Percentiles rank a stretch among this genome's conserved stretches.
These are phyloP conservation scores for Trichosanthes truncata DNA, from an alignment of 306 rosid genomes.

Conservation along the genomic window DNA sequence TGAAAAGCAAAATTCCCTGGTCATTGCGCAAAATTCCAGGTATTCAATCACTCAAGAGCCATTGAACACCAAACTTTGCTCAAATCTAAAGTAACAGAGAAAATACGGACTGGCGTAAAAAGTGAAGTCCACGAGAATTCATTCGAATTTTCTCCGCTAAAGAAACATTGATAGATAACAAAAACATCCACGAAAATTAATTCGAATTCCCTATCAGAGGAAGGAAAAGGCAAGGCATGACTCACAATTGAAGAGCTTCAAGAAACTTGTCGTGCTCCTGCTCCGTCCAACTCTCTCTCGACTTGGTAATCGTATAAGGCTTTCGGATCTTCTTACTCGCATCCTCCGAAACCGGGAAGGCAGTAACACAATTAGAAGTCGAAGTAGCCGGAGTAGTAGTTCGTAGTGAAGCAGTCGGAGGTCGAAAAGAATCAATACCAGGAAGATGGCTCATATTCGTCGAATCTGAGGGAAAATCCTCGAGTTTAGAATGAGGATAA, in stretches of 20 bases:
- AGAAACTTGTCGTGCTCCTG: conserved; percentile 98
- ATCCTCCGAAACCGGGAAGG: conserved; percentile 30
- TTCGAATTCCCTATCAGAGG: background rate
- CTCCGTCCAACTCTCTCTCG: conserved; percentile 94
- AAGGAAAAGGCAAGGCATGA: background rate
- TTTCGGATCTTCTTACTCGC: conserved; percentile 73
- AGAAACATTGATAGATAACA: background rate
- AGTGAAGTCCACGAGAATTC: no score
- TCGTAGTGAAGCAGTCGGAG: conserved; percentile 4
- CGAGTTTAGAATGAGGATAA: conserved; percentile 45
- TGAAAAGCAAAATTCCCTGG: background rate
- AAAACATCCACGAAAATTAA: background rate
- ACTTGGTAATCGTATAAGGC: conserved; percentile 83
- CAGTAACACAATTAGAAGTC: background rate
- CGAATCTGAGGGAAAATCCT: conserved; percentile 51
- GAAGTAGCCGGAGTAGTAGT: conserved; percentile 8
- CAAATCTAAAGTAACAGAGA: background rate
- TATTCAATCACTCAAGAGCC: background rate
- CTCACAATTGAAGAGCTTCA: conserved; percentile 95
- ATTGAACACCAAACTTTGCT: background rate
- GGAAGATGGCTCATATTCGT: conserved; percentile 36
- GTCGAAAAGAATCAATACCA: conserved; percentile 31
- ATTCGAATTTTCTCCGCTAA: background rate
- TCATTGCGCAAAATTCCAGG: background rate
- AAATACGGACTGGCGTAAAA: background rate